Conservation (phyloP, 345 rosid genomes). For the Bretschneidera sinensis region DNA sequence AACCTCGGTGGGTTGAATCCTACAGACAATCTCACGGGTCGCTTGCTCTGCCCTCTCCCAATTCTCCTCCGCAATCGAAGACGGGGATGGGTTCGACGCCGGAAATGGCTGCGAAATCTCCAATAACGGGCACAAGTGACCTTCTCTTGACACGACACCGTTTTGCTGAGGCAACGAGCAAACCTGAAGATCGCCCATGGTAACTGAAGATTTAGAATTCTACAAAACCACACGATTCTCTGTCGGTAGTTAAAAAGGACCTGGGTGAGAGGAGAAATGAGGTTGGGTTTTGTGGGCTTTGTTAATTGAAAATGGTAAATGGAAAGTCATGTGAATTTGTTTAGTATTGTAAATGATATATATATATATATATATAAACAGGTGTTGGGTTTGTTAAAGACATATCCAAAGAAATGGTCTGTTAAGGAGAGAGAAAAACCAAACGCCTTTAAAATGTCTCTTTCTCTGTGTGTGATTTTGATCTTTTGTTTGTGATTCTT, state of each 20-base stretch:
- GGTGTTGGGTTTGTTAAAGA: background rate
- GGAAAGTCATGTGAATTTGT: background rate
- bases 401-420: background rate
- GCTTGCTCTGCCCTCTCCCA: constrained; percentile 24
- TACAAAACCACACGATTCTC: background rate
- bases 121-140: background rate
- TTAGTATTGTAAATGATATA: background rate
- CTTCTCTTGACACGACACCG: constrained; percentile 2
- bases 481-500: background rate
- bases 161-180: constrained; percentile 2
- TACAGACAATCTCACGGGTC: constrained; percentile 14
- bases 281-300: background rate
- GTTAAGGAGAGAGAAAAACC: no score
- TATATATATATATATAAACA: no score
- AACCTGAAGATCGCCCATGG: constrained; percentile 15
- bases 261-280: no score
- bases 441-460: no score
- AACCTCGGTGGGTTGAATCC: constrained; percentile 24
- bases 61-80: constrained; percentile 3
- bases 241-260: background rate
- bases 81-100: background rate
- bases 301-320: background rate
- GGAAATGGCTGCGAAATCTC: background rate
- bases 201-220: background rate
- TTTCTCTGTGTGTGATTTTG: no score